Conservation (phyloP, 352 stramenopile genomes). For the Plasmopara halstedii region DNA sequence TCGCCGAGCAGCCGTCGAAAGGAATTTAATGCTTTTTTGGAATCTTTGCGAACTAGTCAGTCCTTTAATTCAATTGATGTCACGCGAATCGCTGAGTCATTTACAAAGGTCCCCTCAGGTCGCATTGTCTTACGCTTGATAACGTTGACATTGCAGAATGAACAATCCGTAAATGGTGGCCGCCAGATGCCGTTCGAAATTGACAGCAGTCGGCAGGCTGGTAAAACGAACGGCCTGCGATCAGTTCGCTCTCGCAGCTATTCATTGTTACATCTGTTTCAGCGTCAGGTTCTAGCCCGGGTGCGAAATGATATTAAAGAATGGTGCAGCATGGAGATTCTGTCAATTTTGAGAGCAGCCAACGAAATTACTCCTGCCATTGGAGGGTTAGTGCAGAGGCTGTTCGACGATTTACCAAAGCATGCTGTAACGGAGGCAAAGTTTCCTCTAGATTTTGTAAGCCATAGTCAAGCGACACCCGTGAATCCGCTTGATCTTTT, state of each 20-base stretch:
- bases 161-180: constrained; percentile 47
- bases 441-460: constrained; percentile 70
- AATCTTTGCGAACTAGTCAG: constrained; percentile 22
- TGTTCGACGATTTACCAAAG: constrained; percentile 64
- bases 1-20: constrained; percentile 22
- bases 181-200: constrained; percentile 49
- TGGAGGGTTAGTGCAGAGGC: constrained; percentile 49
- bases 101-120: constrained; percentile 27
- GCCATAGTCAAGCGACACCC: constrained; percentile 44
- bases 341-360: constrained; percentile 62
- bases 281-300: constrained; percentile 59
- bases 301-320: constrained; percentile 74
- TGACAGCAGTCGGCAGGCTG: constrained; percentile 22
- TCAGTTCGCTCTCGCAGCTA: constrained; percentile 39
- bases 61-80: constrained; percentile 18
- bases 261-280: constrained; percentile 59
- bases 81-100: constrained; percentile 49
- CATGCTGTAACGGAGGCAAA: constrained; percentile 51
- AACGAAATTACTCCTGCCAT: constrained; percentile 63
- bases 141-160: constrained; percentile 71
- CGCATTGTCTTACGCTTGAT: constrained; percentile 67
- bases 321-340: constrained; percentile 75
- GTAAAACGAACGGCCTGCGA: constrained; percentile 11
- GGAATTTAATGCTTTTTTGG: constrained; percentile 32
- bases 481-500: constrained; percentile 54